Base-by-base conservation (phyloP, 75 land plant species). In the Chamaecyparis obtusa region DNA sequence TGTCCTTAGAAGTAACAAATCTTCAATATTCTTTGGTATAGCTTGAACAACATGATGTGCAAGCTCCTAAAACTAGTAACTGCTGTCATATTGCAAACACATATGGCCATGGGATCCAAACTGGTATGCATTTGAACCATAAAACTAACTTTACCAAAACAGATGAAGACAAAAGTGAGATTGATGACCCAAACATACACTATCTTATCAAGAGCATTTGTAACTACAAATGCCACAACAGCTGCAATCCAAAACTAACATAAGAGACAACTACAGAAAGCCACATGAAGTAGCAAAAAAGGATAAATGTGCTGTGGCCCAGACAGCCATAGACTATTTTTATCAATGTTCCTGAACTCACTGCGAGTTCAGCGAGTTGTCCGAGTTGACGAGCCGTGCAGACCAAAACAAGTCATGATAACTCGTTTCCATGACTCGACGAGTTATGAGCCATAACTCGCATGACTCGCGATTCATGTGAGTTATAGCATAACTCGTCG, bases 41-140 rank as follows among this genome's bases (percentile, higher is more conserved):
- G 92, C 91, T 44, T 92, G 90, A 67, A 94, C 90, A 11, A 86
- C 75, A 67, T 88, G 51, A 54, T 19, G 15, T 16, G 60, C 60
- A 57, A 57, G 24, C 57, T 88, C 85, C 83, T 88, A 49, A 14
- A 94, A 13, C 35, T 91, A 83, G 88, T 92, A 94, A 7, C 87
- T 89, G 69, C 69, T 24, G 7, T 24, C n/a, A 64, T 64, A 64
- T 64, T 64, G 6, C 69, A 64, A 64, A 64, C 8, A 5, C 24
- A 24, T 64, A 24, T 64, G 69, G 69, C n/a, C n/a, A 64, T 24
- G 27, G 69, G 24, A 27, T 64, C 69, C 69, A 21, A 64, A 24
- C 69, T 64, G 69, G 69, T 64, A 64, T 21, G 27, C 27, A 64
- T 24, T 64, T 24, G 27, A 64, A n/a, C 69, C n/a, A 64, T 64